Evolutionary conservation across 805 yeast species (phyloP).

Genomic region (Saturnispora saitoi): DNA sequence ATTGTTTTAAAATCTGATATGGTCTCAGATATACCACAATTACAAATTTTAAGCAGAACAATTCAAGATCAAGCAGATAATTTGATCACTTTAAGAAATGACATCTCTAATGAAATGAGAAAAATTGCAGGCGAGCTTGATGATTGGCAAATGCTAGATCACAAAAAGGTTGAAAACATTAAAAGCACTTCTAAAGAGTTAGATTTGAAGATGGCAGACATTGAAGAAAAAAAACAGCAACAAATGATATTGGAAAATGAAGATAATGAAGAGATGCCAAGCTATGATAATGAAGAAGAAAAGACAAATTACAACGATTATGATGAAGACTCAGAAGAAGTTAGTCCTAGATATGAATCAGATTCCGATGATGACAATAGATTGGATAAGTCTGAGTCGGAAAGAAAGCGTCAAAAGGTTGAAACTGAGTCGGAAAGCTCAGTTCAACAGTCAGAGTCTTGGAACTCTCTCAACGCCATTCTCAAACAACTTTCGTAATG

Average conservation of each 20-base stretch:
- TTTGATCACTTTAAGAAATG: constrained; percentile 17
- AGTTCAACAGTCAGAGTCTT: not conserved
- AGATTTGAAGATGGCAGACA: constrained; percentile 1
- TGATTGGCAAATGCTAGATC: constrained; percentile 24
- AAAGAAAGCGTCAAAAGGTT: constrained; percentile 11
- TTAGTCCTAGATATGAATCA: constrained; percentile 9
- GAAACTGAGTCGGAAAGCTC: constrained; percentile 1
- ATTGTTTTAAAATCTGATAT: constrained; percentile 1
- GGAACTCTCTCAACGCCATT: constrained; percentile 14
- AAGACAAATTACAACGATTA: not conserved
- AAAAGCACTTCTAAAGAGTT: not conserved
- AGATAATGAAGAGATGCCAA: constrained; percentile 2
- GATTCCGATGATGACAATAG: constrained; percentile 18
- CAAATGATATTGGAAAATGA: constrained; percentile 3
- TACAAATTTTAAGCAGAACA: constrained; percentile 17
- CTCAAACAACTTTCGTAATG: constrained; percentile 3
- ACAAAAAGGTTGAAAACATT: constrained; percentile 6
- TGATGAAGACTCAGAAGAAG: not conserved
- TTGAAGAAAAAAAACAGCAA: constrained; percentile 6
- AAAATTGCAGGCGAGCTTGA: constrained; percentile 24
- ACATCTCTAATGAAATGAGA: constrained; percentile 20
- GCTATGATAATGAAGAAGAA: not conserved
- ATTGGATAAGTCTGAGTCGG: constrained; percentile 15
- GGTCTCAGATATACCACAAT: not conserved
- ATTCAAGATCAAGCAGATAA: constrained; percentile 14